Percentiles rank a stretch among this genome's conserved stretches.
Conservation (phyloP, 768 basidiomycete species). For the Lactarius hatsudake region DNA sequence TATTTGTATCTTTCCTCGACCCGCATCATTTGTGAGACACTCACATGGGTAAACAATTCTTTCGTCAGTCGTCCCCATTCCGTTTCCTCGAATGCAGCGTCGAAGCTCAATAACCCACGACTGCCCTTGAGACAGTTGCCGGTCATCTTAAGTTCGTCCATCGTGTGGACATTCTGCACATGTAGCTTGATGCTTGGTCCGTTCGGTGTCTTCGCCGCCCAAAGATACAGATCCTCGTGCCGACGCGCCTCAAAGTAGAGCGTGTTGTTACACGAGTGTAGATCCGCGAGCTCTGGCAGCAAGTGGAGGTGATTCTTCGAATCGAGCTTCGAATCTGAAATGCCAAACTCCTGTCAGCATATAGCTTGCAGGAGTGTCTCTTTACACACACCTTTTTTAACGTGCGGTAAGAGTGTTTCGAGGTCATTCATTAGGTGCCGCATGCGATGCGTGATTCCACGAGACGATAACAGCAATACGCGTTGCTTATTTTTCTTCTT, state of each 20-base stretch:
- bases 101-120: slow-evolving; percentile 89
- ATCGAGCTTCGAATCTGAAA: slow-evolving; percentile 90
- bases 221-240: slow-evolving; percentile 94
- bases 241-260: slow-evolving; percentile 96
- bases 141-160: slow-evolving; percentile 99
- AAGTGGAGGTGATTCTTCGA: slow-evolving; percentile 92
- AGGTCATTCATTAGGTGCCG: slow-evolving; percentile 95
- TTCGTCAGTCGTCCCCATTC: slow-evolving; percentile 86
- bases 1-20: not conserved
- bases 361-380: not conserved
- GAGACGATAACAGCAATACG: slow-evolving; percentile 86
- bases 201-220: slow-evolving; percentile 96
- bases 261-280: slow-evolving; percentile 96
- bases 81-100: slow-evolving; percentile 82
- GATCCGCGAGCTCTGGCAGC: slow-evolving; percentile 92
- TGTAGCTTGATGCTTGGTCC: slow-evolving; percentile 97
- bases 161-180: slow-evolving; percentile 97
- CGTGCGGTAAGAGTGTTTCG: slow-evolving; percentile 85
- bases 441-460: slow-evolving; percentile 95
- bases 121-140: slow-evolving; percentile 98
- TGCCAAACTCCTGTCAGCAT: not conserved
- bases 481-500: slow-evolving; percentile 90
- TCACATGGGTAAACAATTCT: slow-evolving; percentile 90
- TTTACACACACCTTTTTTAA: slow-evolving; percentile 80
- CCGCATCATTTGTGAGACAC: slow-evolving; percentile 31